Base-by-base conservation (phyloP, 257 asterid species). In the Hygrophila difformis region DNA sequence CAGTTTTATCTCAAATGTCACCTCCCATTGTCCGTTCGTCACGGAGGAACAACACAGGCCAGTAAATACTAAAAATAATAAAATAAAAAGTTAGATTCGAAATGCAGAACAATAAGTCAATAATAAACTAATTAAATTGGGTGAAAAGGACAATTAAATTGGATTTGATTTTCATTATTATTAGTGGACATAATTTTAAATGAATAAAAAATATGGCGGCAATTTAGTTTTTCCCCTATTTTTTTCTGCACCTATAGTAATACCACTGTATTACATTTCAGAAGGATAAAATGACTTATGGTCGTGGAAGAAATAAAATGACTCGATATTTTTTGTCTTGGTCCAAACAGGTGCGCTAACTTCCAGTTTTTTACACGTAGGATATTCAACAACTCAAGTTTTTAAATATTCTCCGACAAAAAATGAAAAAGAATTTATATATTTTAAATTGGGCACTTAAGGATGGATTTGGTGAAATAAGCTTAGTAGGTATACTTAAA, bases 291-390 rank as follows among this genome's bases (percentile, higher is more conserved):
- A n/a, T n/a, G n/a, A n/a, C n/a, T n/a, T n/a, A n/a, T n/a, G n/a
- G n/a, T n/a, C n/a, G n/a, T n/a, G n/a, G n/a, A 24, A 24, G 29
- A 24, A 24, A 24, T 3, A 24, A 24, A 24, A 24, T 24, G 7
- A 24, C 3, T 24, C n/a, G n/a, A n/a, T n/a, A n/a, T n/a, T n/a
- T n/a, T n/a, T n/a, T n/a, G n/a, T n/a, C n/a, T n/a, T n/a, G n/a
- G n/a, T n/a, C n/a, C n/a, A n/a, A n/a, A 35, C 21, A 24, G 9
- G 42, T 48, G 18, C 26, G 51, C 49, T 22, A 64, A 39, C 42
- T 59, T 42, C 59, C 43, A 59, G 14, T 45, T 3, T 13, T 51
- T 49, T 38, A 26, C 59, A 43, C 44, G 54, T 44, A 19, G 50
- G 16, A 42, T 18, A 18, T 21, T 49, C 36, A 52, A 15, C 37